Evolutionary conservation across 768 basidiomycete genomes (phyloP).

Genomic region (Suillus occidentalis): DNA sequence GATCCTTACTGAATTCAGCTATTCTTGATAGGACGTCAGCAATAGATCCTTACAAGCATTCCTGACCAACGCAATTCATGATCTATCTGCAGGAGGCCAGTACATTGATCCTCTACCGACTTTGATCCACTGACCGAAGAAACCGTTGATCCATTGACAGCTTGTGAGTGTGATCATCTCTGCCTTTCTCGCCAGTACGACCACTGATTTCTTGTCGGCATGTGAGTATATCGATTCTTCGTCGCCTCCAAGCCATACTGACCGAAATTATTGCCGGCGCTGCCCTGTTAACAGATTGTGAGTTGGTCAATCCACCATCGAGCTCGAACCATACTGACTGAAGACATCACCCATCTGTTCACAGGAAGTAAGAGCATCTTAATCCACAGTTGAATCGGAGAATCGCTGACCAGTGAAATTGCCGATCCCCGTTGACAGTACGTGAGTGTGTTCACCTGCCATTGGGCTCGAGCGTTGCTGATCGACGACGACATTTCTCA

Average conservation of each 20-base stretch:
- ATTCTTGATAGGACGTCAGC: no score
- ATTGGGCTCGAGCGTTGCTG: background rate
- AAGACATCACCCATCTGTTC: background rate
- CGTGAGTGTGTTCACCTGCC: background rate
- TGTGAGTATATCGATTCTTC: background rate
- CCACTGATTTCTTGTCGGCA: background rate
- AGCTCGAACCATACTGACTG: background rate
- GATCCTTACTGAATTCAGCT: background rate
- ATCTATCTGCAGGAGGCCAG: background rate
- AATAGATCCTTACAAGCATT: background rate
- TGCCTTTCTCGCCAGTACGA: background rate
- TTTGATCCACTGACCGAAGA: background rate
- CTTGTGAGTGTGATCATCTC: background rate
- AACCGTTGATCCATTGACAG: background rate
- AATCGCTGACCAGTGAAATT: background rate
- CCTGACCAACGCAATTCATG: background rate
- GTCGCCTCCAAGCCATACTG: background rate
- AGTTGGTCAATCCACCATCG: background rate
- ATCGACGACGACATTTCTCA: background rate
- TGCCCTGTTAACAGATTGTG: background rate
- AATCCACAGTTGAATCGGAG: background rate
- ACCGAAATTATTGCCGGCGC: background rate
- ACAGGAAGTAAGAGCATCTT: background rate
- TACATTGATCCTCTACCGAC: background rate
- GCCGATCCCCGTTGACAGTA: background rate